Conservation (phyloP, 345 rosid species). For the Eucalyptus curtisii region DNA sequence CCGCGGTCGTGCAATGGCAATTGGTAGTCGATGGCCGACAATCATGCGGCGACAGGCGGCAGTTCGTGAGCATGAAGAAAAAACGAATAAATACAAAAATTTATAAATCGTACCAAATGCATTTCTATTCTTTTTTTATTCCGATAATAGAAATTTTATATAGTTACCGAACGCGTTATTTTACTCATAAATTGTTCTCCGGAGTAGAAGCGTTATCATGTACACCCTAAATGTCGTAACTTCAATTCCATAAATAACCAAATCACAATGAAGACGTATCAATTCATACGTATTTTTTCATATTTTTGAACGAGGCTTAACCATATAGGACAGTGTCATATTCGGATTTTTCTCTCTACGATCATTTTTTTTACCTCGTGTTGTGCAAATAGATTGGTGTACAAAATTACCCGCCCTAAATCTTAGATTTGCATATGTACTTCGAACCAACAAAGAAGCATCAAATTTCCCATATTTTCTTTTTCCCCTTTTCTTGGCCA, state of each 20-base stretch:
- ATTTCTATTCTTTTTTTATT: too few relatives aligned
- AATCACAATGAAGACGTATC: accelerated
- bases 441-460: neutral
- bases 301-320: neutral
- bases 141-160: too few relatives aligned
- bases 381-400: neutral
- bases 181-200: too few relatives aligned
- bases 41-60: too few relatives aligned
- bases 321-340: accelerated
- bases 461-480: neutral
- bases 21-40: accelerated
- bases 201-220: too few relatives aligned
- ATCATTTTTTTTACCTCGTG: accelerated
- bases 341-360: neutral
- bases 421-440: neutral
- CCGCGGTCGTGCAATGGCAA: too few relatives aligned
- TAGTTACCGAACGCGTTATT: too few relatives aligned
- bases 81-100: too few relatives aligned
- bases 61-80: too few relatives aligned
- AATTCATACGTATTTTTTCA: accelerated
- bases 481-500: neutral
- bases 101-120: too few relatives aligned
- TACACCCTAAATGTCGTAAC: neutral
- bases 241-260: neutral
- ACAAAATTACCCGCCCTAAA: neutral